Evolutionary conservation across 768 basidiomycete genomes (phyloP).

Genomic region (Psilocybe sp.): DNA sequence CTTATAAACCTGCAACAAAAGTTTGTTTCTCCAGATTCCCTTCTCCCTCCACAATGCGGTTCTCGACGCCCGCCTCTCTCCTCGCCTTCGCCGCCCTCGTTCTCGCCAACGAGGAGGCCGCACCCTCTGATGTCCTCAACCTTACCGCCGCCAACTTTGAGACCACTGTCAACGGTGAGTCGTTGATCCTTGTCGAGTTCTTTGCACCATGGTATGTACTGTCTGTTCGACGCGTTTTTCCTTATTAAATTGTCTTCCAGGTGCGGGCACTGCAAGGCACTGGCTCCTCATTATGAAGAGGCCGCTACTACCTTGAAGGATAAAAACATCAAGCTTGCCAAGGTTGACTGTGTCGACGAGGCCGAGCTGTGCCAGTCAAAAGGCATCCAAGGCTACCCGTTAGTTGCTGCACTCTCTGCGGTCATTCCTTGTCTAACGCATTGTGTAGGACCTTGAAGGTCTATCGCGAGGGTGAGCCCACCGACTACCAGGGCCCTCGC

Average conservation of each 20-base stretch:
- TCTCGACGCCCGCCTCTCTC: slow-evolving; percentile 53
- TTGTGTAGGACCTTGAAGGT: slow-evolving; percentile 79
- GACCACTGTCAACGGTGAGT: slow-evolving; percentile 57
- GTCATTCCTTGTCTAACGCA: neutral
- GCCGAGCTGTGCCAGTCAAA: slow-evolving; percentile 87
- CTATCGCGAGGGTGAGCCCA: slow-evolving; percentile 78
- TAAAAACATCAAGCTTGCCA: slow-evolving; percentile 86
- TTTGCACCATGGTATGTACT: slow-evolving; percentile 75
- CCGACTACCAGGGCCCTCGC: slow-evolving; percentile 85
- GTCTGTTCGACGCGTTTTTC: neutral
- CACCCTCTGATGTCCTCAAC: slow-evolving; percentile 75
- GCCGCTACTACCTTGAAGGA: slow-evolving; percentile 93
- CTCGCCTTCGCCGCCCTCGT: slow-evolving; percentile 49
- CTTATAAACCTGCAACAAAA: slow-evolving; percentile 26
- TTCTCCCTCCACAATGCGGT: slow-evolving; percentile 55
- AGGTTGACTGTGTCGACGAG: slow-evolving; percentile 96
- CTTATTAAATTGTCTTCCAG: slow-evolving; percentile 28
- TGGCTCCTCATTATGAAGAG: slow-evolving; percentile 91
- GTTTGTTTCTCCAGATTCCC: slow-evolving; percentile 16
- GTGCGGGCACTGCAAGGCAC: slow-evolving; percentile 96
- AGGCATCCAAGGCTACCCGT: slow-evolving; percentile 95
- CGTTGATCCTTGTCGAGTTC: slow-evolving; percentile 91
- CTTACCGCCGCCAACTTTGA: slow-evolving; percentile 72
- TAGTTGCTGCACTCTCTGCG: slow-evolving; percentile 25
- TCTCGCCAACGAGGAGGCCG: slow-evolving; percentile 41